Conservation (phyloP, 257 asterid species). For the Solanum rostratum region DNA sequence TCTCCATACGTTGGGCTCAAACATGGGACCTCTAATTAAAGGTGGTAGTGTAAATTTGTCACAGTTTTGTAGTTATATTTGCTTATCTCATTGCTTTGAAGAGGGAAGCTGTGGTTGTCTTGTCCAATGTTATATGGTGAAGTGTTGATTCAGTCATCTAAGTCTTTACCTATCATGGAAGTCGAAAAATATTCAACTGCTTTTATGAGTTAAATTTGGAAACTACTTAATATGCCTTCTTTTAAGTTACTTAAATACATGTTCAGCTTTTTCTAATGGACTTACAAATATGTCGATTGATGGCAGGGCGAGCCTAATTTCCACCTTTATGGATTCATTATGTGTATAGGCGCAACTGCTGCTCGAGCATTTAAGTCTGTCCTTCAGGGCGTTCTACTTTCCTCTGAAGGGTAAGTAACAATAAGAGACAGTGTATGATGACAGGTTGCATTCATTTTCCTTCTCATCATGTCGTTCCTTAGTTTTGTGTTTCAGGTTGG, state of each 20-base stretch:
- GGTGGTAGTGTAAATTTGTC: not conserved
- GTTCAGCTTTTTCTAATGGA: not conserved
- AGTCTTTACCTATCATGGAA: not conserved
- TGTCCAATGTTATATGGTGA: not conserved
- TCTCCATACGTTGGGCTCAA: too few relatives aligned
- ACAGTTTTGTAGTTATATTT: too few relatives aligned
- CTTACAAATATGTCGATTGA: constrained; percentile 2
- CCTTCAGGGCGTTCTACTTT: constrained; percentile 89
- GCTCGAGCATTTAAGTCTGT: constrained; percentile 98
- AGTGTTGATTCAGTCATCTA: not conserved
- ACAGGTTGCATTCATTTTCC: not conserved
- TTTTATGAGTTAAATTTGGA: not conserved
- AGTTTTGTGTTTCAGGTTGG: not conserved
- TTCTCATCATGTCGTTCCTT: not conserved
- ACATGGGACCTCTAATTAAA: not conserved
- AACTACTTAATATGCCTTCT: not conserved
- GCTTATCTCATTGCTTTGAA: constrained; percentile 44
- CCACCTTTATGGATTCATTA: constrained; percentile 81
- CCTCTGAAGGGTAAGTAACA: constrained; percentile 67
- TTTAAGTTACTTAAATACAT: not conserved
- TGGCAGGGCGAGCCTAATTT: constrained; percentile 92
- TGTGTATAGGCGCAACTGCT: constrained; percentile 92
- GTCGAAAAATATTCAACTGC: not conserved
- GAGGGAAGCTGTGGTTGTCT: constrained; percentile 67
- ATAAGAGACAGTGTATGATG: not conserved